Evolutionary conservation across 352 stramenopile genomes (phyloP).

Genomic region (Globisporangium barbulae): DNA sequence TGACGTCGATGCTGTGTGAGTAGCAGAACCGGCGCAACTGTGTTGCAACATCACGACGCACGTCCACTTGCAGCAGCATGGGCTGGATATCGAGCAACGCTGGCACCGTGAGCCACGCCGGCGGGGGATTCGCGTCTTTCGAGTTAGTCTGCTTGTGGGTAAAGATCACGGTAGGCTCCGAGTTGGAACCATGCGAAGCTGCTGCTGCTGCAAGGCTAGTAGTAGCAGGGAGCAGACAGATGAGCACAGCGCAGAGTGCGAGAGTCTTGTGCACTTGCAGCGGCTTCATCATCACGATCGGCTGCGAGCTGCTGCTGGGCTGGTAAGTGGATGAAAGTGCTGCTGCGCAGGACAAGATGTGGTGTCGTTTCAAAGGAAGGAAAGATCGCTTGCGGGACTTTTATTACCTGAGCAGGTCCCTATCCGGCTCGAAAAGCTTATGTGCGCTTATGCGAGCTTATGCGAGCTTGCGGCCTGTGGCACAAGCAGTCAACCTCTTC

Average conservation of each 20-base stretch:
- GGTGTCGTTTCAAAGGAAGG: not conserved
- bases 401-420: too few species aligned
- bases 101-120: slow-evolving; percentile 31
- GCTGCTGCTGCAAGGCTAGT: not conserved
- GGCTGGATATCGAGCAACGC: slow-evolving; percentile 55
- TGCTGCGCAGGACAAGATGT: not conserved
- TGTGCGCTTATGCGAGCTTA: too few species aligned
- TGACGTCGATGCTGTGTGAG: slow-evolving; percentile 25
- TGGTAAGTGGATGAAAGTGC: not conserved
- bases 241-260: not conserved
- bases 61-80: slow-evolving; percentile 34
- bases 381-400: too few species aligned
- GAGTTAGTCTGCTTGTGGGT: slow-evolving; percentile 1
- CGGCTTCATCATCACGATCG: not conserved
- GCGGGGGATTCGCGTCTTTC: not conserved
- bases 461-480: too few species aligned
- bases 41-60: slow-evolving; percentile 13
- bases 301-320: not conserved
- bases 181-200: not conserved
- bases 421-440: too few species aligned
- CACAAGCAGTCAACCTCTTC: too few species aligned
- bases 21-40: slow-evolving; percentile 45
- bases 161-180: slow-evolving; percentile 10
- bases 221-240: not conserved
- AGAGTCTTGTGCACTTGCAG: not conserved